phyloP scores from a whole-genome alignment of 805 yeast species.

The Metschnikowia cerradonensis region DNA sequence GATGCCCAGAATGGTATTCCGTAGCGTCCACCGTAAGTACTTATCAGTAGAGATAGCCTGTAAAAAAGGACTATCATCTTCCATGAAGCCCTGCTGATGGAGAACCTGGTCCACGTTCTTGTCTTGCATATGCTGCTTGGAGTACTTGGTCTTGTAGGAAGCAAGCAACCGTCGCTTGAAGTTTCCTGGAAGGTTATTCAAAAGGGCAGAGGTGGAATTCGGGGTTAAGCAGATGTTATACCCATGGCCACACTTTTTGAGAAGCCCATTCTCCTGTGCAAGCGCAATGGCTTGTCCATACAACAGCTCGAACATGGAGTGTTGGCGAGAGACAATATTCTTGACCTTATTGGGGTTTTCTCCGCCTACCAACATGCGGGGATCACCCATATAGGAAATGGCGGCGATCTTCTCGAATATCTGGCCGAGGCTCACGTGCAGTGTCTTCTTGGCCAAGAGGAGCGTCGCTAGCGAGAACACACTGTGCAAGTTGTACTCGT shows the following conservation, averaged over 20 bases:
- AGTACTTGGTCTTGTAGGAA: constrained; percentile 9
- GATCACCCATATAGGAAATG: constrained; percentile 86
- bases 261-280: constrained; percentile 3
- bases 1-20: constrained; percentile 34
- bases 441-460: constrained; percentile 52
- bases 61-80: constrained; percentile 24
- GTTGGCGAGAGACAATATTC: constrained; percentile 81
- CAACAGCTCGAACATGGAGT: constrained; percentile 59
- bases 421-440: constrained; percentile 4
- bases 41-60: constrained; percentile 41
- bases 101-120: background rate
- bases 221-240: constrained; percentile 1
- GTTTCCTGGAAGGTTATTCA: constrained; percentile 11
- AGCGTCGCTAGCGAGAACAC: constrained; percentile 71
- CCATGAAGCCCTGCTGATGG: background rate
- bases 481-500: constrained; percentile 71
- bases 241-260: background rate
- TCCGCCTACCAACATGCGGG: constrained; percentile 79
- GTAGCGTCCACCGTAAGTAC: constrained; percentile 31
- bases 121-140: background rate
- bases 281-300: constrained; percentile 59
- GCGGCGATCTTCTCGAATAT: constrained; percentile 75
- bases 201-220: constrained; percentile 2
- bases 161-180: constrained; percentile 10
- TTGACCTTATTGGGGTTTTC: constrained; percentile 87